These are phyloP conservation scores for Huiozyma naganishii DNA, from an alignment of 805 yeast genomes.

Conservation along the genomic window DNA sequence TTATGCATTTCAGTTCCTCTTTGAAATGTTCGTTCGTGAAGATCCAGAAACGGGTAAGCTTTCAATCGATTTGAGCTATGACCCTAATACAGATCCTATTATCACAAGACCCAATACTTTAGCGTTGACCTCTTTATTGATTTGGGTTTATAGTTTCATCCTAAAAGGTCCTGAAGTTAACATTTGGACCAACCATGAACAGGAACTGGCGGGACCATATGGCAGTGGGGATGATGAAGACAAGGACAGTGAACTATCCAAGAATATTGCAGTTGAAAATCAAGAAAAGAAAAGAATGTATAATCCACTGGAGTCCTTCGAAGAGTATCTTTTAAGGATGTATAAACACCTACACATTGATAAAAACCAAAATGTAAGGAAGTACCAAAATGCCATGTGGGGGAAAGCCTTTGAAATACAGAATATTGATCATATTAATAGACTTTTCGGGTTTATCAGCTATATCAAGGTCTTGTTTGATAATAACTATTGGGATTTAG, in stretches of 20 bases:
- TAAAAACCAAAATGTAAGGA: conserved; percentile 23
- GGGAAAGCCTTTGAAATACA: conserved; percentile 33
- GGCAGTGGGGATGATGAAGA: background rate
- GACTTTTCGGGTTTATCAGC: conserved; percentile 45
- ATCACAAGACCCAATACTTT: conserved; percentile 30
- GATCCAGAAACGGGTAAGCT: conserved; percentile 23
- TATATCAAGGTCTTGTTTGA: conserved; percentile 33
- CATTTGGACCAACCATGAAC: conserved; percentile 17
- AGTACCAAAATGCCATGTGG: conserved; percentile 34
- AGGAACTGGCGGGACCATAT: background rate
- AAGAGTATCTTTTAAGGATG: conserved; percentile 39
- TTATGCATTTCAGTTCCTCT: conserved; percentile 50
- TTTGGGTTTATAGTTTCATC: conserved; percentile 44
- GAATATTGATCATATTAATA: conserved; percentile 33
- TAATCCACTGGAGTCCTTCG: conserved; percentile 38
- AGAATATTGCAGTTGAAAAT: background rate
- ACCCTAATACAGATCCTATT: conserved; percentile 42
- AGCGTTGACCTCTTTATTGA: conserved; percentile 25
- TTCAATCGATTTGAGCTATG: conserved; percentile 28
- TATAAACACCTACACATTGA: conserved; percentile 28
- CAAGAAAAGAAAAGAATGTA: conserved; percentile 8
- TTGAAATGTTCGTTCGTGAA: conserved; percentile 47
- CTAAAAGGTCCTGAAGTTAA: conserved; percentile 37
- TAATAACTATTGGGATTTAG: conserved; percentile 44
- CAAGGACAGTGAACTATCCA: background rate